These are phyloP conservation scores for Phytophthora cryptogea DNA, from an alignment of 352 stramenopile species.

Conservation along the genomic window DNA sequence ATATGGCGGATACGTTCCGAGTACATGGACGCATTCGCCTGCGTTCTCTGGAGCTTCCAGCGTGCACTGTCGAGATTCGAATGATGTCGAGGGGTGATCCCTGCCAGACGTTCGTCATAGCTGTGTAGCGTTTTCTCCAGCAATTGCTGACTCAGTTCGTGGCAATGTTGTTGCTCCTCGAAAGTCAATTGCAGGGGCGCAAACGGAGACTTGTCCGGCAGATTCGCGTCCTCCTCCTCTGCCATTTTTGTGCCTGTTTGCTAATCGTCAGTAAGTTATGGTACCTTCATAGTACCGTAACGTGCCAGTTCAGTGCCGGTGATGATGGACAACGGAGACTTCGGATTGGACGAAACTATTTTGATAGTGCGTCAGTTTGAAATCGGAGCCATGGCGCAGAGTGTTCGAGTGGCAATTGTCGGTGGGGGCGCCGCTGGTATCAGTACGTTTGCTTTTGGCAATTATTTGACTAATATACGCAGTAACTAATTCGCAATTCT, in stretches of 20 bases:
- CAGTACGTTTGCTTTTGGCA: conserved; percentile 44
- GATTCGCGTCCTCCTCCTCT: conserved; percentile 12
- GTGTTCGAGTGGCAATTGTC: conserved; percentile 66
- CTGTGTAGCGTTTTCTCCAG: conserved; percentile 43
- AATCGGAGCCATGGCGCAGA: conserved; percentile 19
- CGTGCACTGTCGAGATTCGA: conserved; percentile 33
- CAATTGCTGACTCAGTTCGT: conserved; percentile 38
- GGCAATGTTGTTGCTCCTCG: conserved; percentile 38
- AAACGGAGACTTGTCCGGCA: conserved; percentile 40
- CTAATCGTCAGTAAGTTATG: too few species aligned
- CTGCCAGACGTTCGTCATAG: conserved; percentile 40
- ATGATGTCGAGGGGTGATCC: conserved; percentile 29
- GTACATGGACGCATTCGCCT: conserved; percentile 39
- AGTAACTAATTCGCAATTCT: too few species aligned
- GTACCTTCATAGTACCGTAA: conserved; percentile 3
- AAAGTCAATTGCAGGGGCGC: conserved; percentile 31
- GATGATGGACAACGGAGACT: conserved; percentile 5
- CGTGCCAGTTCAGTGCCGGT: neutral
- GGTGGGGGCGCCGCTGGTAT: conserved; percentile 75
- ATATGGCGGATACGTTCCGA: conserved; percentile 34
- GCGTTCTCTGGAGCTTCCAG: conserved; percentile 42
- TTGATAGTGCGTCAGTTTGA: conserved; percentile 23
- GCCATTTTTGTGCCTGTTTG: conserved; percentile 9
- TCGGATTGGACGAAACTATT: conserved; percentile 13
- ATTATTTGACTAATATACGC: too few species aligned